phyloP scores from a whole-genome alignment of 2,329 filamentous ascomycete species.

The Fusarium verrucosum region DNA sequence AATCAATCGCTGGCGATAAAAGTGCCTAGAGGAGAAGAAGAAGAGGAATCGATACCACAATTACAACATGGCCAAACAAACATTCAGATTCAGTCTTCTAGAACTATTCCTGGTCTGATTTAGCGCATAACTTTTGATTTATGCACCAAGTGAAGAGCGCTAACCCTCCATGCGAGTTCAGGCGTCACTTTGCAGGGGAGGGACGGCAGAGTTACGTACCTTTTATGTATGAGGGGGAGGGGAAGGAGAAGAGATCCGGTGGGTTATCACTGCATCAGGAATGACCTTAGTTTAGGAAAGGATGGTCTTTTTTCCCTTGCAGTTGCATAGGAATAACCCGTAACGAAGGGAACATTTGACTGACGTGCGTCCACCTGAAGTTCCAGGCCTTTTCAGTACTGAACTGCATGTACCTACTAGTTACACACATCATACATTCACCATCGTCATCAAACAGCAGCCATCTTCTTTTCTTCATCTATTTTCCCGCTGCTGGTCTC shows the following conservation, averaged over 20 bases:
- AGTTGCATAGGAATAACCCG: slow-evolving; percentile 12
- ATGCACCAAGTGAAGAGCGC: slow-evolving; percentile 16
- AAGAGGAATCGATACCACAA: not conserved
- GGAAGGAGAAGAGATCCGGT: slow-evolving; percentile 12
- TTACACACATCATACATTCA: slow-evolving; percentile 36
- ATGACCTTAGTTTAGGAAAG: not conserved
- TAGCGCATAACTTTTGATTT: not conserved
- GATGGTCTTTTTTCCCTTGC: slow-evolving; percentile 4
- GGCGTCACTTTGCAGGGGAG: slow-evolving; percentile 11
- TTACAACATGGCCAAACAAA: too few species aligned
- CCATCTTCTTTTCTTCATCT: slow-evolving; percentile 6
- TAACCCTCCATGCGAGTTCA: slow-evolving; percentile 1
- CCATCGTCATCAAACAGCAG: slow-evolving; percentile 27
- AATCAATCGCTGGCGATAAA: not conserved
- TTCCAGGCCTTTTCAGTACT: slow-evolving; percentile 30
- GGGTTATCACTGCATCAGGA: slow-evolving; percentile 10
- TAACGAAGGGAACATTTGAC: slow-evolving; percentile 17
- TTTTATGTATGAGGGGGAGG: slow-evolving; percentile 33
- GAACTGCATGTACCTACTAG: not conserved
- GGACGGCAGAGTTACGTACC: slow-evolving; percentile 12
- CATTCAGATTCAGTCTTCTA: not conserved
- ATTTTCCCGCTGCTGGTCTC: slow-evolving; percentile 13
- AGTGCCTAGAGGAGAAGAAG: not conserved
- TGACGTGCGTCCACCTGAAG: slow-evolving; percentile 26
- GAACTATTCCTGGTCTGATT: not conserved